phyloP scores from a whole-genome alignment of 2,329 filamentous ascomycete species.

The Aspergillus calidoustus region DNA sequence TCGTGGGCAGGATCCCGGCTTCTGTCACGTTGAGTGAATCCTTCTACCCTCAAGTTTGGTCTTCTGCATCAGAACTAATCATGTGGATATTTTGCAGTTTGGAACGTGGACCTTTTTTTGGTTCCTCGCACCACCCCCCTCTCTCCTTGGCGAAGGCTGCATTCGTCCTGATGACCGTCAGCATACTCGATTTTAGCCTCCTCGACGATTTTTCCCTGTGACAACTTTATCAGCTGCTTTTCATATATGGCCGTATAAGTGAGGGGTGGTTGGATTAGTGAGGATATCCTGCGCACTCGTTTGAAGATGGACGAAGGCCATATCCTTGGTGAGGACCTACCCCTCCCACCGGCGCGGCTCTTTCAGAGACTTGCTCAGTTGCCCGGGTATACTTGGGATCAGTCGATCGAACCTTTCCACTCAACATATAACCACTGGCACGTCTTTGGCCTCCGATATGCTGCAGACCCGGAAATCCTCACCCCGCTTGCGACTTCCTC shows the following conservation, averaged over 20 bases:
- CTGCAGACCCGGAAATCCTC: conserved; percentile 54
- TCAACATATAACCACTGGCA: conserved; percentile 90
- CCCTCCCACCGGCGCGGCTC: conserved; percentile 66
- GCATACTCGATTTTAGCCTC: conserved; percentile 18
- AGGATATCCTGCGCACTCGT: conserved; percentile 21
- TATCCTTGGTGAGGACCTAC: conserved; percentile 52
- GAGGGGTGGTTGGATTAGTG: conserved; percentile 15
- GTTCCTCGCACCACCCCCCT: conserved; percentile 17
- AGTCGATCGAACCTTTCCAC: conserved; percentile 55
- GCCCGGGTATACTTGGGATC: conserved; percentile 77
- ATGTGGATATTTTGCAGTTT: conserved; percentile 9
- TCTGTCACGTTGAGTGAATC: conserved; percentile 11
- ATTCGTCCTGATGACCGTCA: conserved; percentile 32
- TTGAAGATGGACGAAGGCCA: conserved; percentile 40
- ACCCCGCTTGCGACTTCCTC: conserved; percentile 53
- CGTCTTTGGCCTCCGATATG: conserved; percentile 64
- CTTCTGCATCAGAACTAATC: conserved; percentile 8
- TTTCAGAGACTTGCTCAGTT: conserved; percentile 75
- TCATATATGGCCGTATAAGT: conserved; percentile 29
- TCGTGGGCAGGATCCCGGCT: background rate
- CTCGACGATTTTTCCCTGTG: conserved; percentile 14
- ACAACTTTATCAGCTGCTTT: conserved; percentile 9
- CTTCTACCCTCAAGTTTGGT: background rate
- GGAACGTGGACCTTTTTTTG: conserved; percentile 8
- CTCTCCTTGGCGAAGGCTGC: conserved; percentile 28